Conservation (phyloP, 2,329 filamentous ascomycete genomes). For the Epichloe bromicola region DNA sequence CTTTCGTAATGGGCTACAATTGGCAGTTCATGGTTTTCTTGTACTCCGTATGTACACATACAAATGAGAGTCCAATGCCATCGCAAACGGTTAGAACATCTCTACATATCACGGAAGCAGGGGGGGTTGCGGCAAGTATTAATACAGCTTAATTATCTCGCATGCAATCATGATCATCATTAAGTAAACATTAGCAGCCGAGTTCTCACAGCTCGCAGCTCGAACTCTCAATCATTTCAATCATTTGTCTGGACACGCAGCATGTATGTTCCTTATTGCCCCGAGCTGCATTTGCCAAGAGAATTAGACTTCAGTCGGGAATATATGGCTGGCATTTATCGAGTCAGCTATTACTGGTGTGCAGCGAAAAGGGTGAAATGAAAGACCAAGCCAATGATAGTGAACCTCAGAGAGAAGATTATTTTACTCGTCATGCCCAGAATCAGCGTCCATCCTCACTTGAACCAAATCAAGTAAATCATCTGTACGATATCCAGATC, state of each 20-base stretch:
- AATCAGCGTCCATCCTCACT: constrained; percentile 18
- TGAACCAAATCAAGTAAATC: constrained; percentile 18
- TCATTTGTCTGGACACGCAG: not conserved
- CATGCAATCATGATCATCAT: too few species aligned
- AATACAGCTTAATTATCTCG: too few species aligned
- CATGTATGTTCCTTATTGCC: not conserved
- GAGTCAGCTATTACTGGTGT: not conserved
- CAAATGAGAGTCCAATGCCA: not conserved
- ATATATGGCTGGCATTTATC: not conserved
- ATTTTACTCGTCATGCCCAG: constrained; percentile 32
- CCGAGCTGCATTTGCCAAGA: not conserved
- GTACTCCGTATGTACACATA: too few species aligned
- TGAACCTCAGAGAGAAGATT: constrained; percentile 42
- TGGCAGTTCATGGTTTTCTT: not conserved
- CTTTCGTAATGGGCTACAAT: not conserved
- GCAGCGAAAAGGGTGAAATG: not conserved
- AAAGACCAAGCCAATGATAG: not conserved
- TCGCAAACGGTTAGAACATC: not conserved
- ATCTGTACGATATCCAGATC: constrained; percentile 31
- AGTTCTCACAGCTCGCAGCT: too few species aligned
- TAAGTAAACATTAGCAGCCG: too few species aligned
- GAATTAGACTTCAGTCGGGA: not conserved
- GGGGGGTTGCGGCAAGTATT: too few species aligned
- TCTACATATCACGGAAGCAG: too few species aligned
- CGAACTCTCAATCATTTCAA: too few species aligned